Conservation (phyloP, 2,329 filamentous ascomycete species). For the Alternaria atra region DNA sequence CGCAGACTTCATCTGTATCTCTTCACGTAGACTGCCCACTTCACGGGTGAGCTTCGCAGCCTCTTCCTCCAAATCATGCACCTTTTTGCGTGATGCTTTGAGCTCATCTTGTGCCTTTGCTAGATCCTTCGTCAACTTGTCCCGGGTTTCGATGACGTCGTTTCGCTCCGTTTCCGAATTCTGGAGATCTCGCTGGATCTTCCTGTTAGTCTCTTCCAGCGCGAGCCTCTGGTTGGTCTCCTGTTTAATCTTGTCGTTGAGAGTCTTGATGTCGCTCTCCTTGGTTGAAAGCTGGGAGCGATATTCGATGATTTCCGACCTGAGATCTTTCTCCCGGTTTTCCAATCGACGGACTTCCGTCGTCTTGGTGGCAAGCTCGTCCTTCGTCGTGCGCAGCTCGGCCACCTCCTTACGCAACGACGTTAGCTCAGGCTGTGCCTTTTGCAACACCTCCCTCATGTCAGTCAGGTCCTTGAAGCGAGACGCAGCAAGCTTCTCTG, state of each 20-base stretch:
- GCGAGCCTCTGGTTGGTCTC: slow-evolving; percentile 76
- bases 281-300: slow-evolving; percentile 77
- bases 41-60: slow-evolving; percentile 74
- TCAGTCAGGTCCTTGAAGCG: slow-evolving; percentile 90
- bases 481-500: slow-evolving; percentile 84
- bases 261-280: slow-evolving; percentile 77
- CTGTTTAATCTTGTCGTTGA: slow-evolving; percentile 80
- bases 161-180: slow-evolving; percentile 81
- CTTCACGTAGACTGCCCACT: slow-evolving; percentile 74
- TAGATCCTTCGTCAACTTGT: slow-evolving; percentile 76
- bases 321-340: slow-evolving; percentile 81
- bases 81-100: slow-evolving; percentile 60
- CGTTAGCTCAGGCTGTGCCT: slow-evolving; percentile 85
- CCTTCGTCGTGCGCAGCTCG: slow-evolving; percentile 76
- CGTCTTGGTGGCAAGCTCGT: slow-evolving; percentile 72
- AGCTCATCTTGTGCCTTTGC: slow-evolving; percentile 77
- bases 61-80: slow-evolving; percentile 80
- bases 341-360: slow-evolving; percentile 79
- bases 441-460: slow-evolving; percentile 79
- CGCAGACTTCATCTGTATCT: slow-evolving; percentile 82
- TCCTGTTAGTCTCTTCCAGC: slow-evolving; percentile 80
- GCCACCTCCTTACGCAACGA: slow-evolving; percentile 79
- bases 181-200: slow-evolving; percentile 78
- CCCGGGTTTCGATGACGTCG: slow-evolving; percentile 75
- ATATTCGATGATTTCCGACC: slow-evolving; percentile 73